Conservation (phyloP, 805 yeast species). For the Starmerella tilneyi region DNA sequence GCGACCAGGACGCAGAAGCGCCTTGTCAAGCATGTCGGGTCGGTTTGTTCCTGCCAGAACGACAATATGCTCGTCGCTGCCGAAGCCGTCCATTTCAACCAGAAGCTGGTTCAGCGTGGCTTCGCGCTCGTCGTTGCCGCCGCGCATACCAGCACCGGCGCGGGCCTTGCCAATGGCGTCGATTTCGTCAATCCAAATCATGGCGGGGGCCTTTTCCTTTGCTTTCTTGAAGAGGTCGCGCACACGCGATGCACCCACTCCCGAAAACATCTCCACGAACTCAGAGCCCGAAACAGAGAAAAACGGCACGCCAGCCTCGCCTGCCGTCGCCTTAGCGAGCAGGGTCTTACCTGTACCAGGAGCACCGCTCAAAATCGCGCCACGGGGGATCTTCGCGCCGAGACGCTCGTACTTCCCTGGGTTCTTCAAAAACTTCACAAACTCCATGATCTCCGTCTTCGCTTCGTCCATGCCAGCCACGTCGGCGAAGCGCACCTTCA, state of each 20-base stretch:
- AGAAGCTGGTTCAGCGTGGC: conserved; percentile 82
- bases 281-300: conserved; percentile 87
- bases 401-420: conserved; percentile 75
- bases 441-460: conserved; percentile 90
- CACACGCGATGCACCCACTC: conserved; percentile 92
- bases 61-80: conserved; percentile 78
- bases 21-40: conserved; percentile 81
- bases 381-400: conserved; percentile 92
- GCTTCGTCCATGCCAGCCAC: conserved; percentile 96
- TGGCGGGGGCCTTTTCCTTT: conserved; percentile 79
- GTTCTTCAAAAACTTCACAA: conserved; percentile 76
- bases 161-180: conserved; percentile 91
- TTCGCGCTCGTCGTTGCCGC: conserved; percentile 87
- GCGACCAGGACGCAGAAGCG: conserved; percentile 87
- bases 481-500: conserved; percentile 71
- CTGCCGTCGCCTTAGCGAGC: conserved; percentile 90
- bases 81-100: conserved; percentile 94
- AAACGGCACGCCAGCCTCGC: conserved; percentile 93
- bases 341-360: conserved; percentile 97
- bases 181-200: conserved; percentile 86
- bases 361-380: conserved; percentile 88
- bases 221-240: conserved; percentile 88
- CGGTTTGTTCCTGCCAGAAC: conserved; percentile 93
- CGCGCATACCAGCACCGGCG: conserved; percentile 43
- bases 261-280: conserved; percentile 94